Evolutionary conservation across 2,329 filamentous ascomycete species (phyloP).

Genomic region (Dactylellina drechsleri): DNA sequence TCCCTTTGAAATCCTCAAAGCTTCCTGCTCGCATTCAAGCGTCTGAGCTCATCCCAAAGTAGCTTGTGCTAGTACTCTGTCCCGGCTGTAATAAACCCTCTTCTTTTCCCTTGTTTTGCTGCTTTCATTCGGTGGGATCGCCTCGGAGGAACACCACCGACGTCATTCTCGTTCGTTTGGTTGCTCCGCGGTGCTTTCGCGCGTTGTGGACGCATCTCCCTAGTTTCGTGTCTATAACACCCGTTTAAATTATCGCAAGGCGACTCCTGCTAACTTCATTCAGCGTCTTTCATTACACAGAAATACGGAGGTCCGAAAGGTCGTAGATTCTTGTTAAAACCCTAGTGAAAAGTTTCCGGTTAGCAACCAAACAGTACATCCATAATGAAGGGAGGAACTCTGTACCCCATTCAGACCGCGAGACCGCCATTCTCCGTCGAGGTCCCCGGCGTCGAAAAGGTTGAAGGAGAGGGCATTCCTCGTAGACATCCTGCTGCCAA

Average conservation of each 20-base stretch:
- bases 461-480: constrained; percentile 84
- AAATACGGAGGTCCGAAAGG: background rate
- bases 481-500: constrained; percentile 77
- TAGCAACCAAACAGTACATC: constrained; percentile 5
- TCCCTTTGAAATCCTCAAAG: background rate
- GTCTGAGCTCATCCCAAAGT: background rate
- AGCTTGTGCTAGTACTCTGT: background rate
- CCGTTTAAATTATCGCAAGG: background rate
- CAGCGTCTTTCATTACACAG: constrained; percentile 12
- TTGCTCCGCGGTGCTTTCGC: constrained; percentile 1
- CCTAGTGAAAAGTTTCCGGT: background rate
- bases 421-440: constrained; percentile 80
- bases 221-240: too few relatives aligned
- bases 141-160: constrained; percentile 12
- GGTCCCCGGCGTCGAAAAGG: constrained; percentile 72
- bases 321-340: background rate
- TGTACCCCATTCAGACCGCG: constrained; percentile 67
- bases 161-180: constrained; percentile 24
- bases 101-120: background rate
- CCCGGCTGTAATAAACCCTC: background rate
- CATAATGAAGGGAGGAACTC: constrained; percentile 37
- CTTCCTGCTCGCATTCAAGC: background rate
- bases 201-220: constrained; percentile 5
- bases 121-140: background rate
- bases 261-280: constrained; percentile 17